Percentiles rank a stretch among this genome's conserved stretches.
Conservation (phyloP, 2,329 filamentous ascomycete genomes). For the Microsporum ferrugineum region DNA sequence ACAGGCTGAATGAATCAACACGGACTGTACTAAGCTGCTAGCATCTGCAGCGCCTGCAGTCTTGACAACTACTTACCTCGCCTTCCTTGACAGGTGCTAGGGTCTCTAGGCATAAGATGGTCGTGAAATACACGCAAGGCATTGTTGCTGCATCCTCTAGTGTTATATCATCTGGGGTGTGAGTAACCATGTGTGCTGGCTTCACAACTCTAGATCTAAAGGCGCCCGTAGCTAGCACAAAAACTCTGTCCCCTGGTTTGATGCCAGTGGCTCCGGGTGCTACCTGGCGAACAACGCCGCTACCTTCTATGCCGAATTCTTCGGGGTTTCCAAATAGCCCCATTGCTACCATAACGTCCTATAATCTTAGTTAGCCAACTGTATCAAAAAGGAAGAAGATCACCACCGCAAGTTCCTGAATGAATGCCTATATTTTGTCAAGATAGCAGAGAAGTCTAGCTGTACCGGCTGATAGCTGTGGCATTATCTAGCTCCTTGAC, state of each 20-base stretch:
- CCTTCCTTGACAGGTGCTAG: constrained; percentile 12
- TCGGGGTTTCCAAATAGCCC: background rate
- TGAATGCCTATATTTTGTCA: too few relatives aligned
- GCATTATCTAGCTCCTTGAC: too few relatives aligned
- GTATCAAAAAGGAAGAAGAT: background rate
- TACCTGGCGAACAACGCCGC: constrained; percentile 10
- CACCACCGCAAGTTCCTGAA: too few relatives aligned
- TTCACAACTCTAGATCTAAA: constrained; percentile 2
- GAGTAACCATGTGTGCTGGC: constrained; percentile 3
- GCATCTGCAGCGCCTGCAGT: background rate
- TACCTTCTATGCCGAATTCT: constrained; percentile 9
- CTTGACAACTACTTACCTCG: background rate
- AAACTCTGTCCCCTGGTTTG: constrained; percentile 12
- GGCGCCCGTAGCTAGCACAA: constrained; percentile 1
- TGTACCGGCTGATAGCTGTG: too few relatives aligned
- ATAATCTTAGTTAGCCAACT: background rate
- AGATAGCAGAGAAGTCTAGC: too few relatives aligned
- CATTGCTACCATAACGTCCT: background rate
- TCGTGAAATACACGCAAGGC: constrained; percentile 13
- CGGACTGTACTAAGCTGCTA: constrained; percentile 2
- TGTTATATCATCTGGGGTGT: constrained; percentile 12
- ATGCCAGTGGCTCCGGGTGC: constrained; percentile 1
- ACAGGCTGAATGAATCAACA: constrained; percentile 18
- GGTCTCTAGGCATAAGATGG: constrained; percentile 11
- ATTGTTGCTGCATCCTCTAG: constrained; percentile 15